Base-by-base conservation (phyloP, 164 flowering plant genomes). In the Stephania yunnanensis region DNA sequence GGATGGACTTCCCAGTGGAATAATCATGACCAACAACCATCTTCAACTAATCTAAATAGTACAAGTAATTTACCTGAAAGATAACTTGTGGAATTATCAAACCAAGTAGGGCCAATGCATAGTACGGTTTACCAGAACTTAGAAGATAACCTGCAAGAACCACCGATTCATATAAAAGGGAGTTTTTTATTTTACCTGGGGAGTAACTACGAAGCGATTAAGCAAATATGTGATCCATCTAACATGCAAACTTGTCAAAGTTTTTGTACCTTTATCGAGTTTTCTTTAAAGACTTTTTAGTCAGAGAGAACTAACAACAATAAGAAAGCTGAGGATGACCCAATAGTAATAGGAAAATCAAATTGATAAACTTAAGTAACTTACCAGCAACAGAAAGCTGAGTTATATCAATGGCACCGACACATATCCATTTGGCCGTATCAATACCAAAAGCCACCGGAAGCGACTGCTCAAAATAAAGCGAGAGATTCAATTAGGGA, bases 391-490 rank as follows among this genome's bases (percentile, higher is more conserved):
- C 86, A 66, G 97, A 89, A 73, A 95, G 9, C 76, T 93, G 98
- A 80, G 99, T 95, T 67, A 95, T 77, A 81, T 95, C 98, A 55
- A 95, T 95, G 17, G 99, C 97, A 68, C 96, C 97, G 73, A 95
- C 99, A 73, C 99, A 93, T 22, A 95, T 92, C 99, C 99, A 95
- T 85, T 95, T 95, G 42, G 99, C 98, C 82, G 96, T 81, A 83
- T 95, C 99, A 82, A 88, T 64, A 68, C 99, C 99, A 84, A 95
- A 95, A 78, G 97, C 99, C 58, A 95, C 99, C 1, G 97, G 98
- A 73, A 95, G 89, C 73, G 99, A 95, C 97, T 95, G 93, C 66
- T 73, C 46, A 58, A 67, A 75, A 11, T 29, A 64, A 8, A 22
- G 30, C 29, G 44, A 29, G 20, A 58, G 61, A 42, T 25, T 9